phyloP scores from a whole-genome alignment of 192 early-diverging fungal species.

The Rhizophagus clarus region DNA sequence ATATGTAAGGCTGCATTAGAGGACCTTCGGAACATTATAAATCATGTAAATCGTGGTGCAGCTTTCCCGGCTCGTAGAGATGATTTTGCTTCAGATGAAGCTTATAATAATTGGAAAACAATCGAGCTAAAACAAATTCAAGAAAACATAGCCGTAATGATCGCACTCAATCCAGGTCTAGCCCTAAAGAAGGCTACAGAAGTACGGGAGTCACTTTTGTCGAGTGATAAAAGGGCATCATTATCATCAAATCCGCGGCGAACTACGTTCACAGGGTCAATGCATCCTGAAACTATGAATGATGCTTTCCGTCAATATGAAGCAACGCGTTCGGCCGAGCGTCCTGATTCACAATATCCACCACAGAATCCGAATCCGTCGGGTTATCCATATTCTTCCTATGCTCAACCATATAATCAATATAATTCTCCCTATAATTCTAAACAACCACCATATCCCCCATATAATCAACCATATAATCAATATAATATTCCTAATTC shows the following conservation, averaged over 20 bases:
- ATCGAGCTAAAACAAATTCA: slow-evolving; percentile 14
- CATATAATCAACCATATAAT: neutral
- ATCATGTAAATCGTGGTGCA: slow-evolving; percentile 26
- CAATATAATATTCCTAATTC: neutral
- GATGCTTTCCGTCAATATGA: slow-evolving; percentile 17
- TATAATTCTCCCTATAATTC: neutral
- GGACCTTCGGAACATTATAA: slow-evolving; percentile 22
- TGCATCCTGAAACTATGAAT: slow-evolving; percentile 9
- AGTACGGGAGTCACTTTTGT: neutral
- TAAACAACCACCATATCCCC: neutral
- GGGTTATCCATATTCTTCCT: neutral
- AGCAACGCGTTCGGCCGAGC: neutral
- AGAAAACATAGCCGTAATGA: slow-evolving; percentile 16
- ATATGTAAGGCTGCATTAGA: slow-evolving; percentile 14
- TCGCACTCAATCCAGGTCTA: neutral
- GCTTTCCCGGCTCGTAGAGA: slow-evolving; percentile 24
- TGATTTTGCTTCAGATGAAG: slow-evolving; percentile 30
- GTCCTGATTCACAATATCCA: neutral
- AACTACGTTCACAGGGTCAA: neutral
- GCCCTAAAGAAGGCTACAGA: neutral
- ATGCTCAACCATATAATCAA: neutral
- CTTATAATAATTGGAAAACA: slow-evolving; percentile 31
- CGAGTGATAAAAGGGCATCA: neutral
- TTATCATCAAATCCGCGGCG: neutral
- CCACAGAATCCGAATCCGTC: neutral